Evolutionary conservation across 805 yeast genomes (phyloP).

Genomic region (Cyberlindnera misumaiensis): DNA sequence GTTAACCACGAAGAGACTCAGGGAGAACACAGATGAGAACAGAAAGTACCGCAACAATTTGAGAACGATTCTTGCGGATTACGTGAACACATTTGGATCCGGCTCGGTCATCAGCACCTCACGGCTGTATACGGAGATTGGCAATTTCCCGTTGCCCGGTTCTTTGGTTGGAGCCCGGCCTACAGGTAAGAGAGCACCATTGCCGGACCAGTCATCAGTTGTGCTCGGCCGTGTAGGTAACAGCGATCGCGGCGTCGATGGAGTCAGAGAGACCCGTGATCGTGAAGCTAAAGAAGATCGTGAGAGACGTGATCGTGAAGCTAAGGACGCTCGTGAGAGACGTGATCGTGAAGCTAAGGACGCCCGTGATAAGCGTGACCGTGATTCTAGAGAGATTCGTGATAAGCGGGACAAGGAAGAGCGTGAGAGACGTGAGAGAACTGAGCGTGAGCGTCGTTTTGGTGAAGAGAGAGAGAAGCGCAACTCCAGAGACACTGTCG

Average conservation of each 20-base stretch:
- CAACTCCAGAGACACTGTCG: no score
- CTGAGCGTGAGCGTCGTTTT: neutral
- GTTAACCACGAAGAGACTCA: neutral
- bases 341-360: neutral
- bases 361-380: neutral
- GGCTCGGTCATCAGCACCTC: neutral
- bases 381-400: neutral
- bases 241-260: neutral
- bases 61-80: slow-evolving; percentile 1
- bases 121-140: neutral
- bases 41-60: neutral
- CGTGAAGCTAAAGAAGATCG: neutral
- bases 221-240: neutral
- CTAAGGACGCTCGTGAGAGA: neutral
- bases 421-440: neutral
- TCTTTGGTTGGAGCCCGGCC: neutral
- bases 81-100: neutral
- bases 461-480: neutral
- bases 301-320: neutral
- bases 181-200: slow-evolving; percentile 3
- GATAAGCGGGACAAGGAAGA: neutral
- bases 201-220: slow-evolving; percentile 2
- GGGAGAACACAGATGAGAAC: slow-evolving; percentile 1
- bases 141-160: slow-evolving; percentile 1
- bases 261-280: neutral